Percentiles rank a stretch among this genome's conserved stretches.
Evolutionary conservation across 495 filamentous ascomycete genomes (phyloP).

Genomic region (Jackrogersella minutella): DNA sequence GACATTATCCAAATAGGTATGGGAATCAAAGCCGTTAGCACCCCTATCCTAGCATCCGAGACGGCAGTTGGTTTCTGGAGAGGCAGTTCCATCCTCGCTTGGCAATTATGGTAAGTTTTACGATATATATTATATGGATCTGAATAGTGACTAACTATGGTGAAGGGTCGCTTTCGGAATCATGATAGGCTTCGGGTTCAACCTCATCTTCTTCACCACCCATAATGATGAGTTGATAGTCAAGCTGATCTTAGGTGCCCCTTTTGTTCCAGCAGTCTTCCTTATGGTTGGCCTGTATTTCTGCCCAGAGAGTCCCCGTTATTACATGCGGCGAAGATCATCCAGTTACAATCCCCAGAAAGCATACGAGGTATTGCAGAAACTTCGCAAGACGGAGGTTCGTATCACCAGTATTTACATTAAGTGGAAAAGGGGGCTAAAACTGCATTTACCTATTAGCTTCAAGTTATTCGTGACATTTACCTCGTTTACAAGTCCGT

Average conservation of each 20-base stretch:
- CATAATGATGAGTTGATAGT: not conserved
- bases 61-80: slow-evolving; percentile 46
- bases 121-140: not conserved
- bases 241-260: slow-evolving; percentile 40
- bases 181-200: slow-evolving; percentile 44
- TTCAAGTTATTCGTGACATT: slow-evolving; percentile 44
- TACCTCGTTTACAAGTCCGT: slow-evolving; percentile 45
- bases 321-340: slow-evolving; percentile 42
- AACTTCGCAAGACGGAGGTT: slow-evolving; percentile 40
- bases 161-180: slow-evolving; percentile 48
- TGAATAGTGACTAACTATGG: not conserved
- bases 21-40: slow-evolving; percentile 47
- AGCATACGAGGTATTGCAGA: slow-evolving; percentile 36
- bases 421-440: not conserved
- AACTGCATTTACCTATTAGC: slow-evolving; percentile 7
- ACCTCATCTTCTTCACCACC: slow-evolving; percentile 39
- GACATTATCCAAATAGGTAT: slow-evolving; percentile 33
- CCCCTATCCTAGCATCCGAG: slow-evolving; percentile 46
- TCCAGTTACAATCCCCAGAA: slow-evolving; percentile 38
- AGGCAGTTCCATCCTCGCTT: slow-evolving; percentile 44
- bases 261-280: slow-evolving; percentile 40
- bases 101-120: slow-evolving; percentile 44
- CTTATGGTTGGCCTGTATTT: slow-evolving; percentile 41
- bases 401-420: not conserved
- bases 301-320: slow-evolving; percentile 45